Evolutionary conservation across 2,329 filamentous ascomycete genomes (phyloP).

Genomic region (Penicillium sp.): DNA sequence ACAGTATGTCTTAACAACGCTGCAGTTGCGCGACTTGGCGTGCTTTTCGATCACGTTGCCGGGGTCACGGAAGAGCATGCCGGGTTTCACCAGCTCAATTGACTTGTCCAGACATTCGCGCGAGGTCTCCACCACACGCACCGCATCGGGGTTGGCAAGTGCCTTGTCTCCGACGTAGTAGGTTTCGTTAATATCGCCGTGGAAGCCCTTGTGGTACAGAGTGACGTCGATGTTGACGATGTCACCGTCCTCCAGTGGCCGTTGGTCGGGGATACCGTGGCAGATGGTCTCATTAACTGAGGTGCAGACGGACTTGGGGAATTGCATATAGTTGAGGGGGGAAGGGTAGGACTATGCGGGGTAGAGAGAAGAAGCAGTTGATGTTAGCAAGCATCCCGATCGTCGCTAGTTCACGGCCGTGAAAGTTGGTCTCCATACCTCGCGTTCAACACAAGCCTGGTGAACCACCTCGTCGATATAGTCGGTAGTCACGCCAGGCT

Average conservation of each 20-base stretch:
- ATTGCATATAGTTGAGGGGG: constrained; percentile 91
- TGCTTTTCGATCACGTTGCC: constrained; percentile 95
- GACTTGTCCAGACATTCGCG: constrained; percentile 88
- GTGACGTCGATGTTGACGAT: constrained; percentile 98
- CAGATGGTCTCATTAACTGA: constrained; percentile 97
- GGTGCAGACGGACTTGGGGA: constrained; percentile 97
- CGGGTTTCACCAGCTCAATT: constrained; percentile 90
- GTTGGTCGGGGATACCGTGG: constrained; percentile 94
- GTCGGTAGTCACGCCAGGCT: constrained; percentile 94
- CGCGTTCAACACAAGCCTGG: constrained; percentile 88
- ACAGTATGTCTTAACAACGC: constrained; percentile 93
- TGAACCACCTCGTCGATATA: constrained; percentile 94
- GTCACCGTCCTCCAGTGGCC: constrained; percentile 85
- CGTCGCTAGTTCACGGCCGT: no score
- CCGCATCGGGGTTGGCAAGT: constrained; percentile 78
- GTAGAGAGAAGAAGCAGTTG: constrained; percentile 8
- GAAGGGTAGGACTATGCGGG: constrained; percentile 81
- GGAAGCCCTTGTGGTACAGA: constrained; percentile 91
- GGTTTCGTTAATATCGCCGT: constrained; percentile 96
- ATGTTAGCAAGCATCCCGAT: constrained; percentile 25
- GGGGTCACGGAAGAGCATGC: constrained; percentile 88
- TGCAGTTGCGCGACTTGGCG: constrained; percentile 82
- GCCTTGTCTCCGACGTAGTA: constrained; percentile 96
- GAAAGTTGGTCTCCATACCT: constrained; percentile 67
- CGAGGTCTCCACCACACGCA: constrained; percentile 87